Evolutionary conservation across 139 green algal genomes (phyloP).

Genomic region (Yamagishiella unicocca): DNA sequence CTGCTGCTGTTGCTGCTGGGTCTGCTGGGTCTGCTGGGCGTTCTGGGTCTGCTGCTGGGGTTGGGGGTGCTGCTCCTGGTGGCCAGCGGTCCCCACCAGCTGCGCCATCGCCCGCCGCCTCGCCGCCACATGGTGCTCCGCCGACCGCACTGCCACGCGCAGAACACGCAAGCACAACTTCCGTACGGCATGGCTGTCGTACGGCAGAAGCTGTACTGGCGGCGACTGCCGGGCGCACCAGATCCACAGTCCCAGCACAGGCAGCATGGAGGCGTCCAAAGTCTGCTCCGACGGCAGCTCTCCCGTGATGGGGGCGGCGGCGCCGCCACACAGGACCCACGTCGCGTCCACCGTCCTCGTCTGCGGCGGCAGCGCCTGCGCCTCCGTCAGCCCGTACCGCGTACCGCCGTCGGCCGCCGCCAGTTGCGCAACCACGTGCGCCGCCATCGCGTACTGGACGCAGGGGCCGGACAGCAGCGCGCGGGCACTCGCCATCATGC

Average conservation of each 20-base stretch:
- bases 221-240: background rate
- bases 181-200: background rate
- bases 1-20: background rate
- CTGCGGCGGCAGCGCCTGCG: background rate
- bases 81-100: too few relatives aligned
- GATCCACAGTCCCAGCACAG: background rate
- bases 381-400: slow-evolving; percentile 23
- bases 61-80: too few relatives aligned
- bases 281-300: background rate
- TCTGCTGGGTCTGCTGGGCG: background rate
- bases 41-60: background rate
- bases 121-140: background rate
- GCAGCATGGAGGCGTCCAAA: background rate
- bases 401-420: slow-evolving; percentile 31
- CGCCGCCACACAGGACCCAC: too few relatives aligned
- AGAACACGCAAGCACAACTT: background rate
- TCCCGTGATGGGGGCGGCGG: too few relatives aligned
- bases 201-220: background rate
- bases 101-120: background rate
- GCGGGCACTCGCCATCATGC: too few relatives aligned
- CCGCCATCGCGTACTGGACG: slow-evolving; percentile 19
- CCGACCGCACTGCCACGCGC: background rate
- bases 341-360: background rate
- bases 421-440: slow-evolving; percentile 21
- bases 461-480: slow-evolving; percentile 21